A percentile compares a stretch with the other conserved stretches of the same genome.
Conservation (phyloP, 2,329 filamentous ascomycete species). For the Aureobasidium vineae region DNA sequence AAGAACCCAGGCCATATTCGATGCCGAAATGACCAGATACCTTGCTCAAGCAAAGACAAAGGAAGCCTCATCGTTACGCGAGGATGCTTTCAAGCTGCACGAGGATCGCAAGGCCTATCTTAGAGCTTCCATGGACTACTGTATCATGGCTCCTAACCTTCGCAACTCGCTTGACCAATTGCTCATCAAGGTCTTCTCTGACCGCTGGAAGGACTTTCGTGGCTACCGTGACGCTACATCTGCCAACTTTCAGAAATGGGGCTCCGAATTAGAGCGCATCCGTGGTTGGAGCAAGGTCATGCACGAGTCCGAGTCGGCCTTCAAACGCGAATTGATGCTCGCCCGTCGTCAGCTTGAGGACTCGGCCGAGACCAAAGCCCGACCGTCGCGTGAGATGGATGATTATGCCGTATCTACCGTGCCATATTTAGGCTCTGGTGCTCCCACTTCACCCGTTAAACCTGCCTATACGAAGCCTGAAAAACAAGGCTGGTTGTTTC, state of each 20-base stretch:
- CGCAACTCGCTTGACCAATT: constrained; percentile 81
- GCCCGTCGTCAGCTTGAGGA: constrained; percentile 82
- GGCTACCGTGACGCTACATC: constrained; percentile 64
- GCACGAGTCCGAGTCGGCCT: constrained; percentile 81
- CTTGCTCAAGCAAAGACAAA: constrained; percentile 86
- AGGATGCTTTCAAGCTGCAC: constrained; percentile 94
- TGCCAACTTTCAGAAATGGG: constrained; percentile 63
- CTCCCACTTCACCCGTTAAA: constrained; percentile 53
- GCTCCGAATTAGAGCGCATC: constrained; percentile 82
- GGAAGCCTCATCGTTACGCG: constrained; percentile 83
- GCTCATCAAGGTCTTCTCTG: constrained; percentile 77
- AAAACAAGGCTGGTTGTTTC: constrained; percentile 93
- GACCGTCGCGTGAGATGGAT: constrained; percentile 88
- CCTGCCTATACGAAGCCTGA: constrained; percentile 54
- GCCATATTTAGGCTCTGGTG: constrained; percentile 72
- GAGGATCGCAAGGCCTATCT: constrained; percentile 89
- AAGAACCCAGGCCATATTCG: constrained; percentile 76
- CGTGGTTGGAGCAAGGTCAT: constrained; percentile 92
- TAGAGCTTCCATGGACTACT: constrained; percentile 91
- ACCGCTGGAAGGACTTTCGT: constrained; percentile 86
- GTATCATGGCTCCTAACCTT: constrained; percentile 80
- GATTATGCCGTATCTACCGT: constrained; percentile 90
- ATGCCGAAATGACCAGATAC: constrained; percentile 77
- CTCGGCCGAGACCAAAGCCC: constrained; percentile 64
- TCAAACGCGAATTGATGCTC: constrained; percentile 75